phyloP scores from a whole-genome alignment of 1,139 yeast genomes.

The Geotrichum siamense region DNA sequence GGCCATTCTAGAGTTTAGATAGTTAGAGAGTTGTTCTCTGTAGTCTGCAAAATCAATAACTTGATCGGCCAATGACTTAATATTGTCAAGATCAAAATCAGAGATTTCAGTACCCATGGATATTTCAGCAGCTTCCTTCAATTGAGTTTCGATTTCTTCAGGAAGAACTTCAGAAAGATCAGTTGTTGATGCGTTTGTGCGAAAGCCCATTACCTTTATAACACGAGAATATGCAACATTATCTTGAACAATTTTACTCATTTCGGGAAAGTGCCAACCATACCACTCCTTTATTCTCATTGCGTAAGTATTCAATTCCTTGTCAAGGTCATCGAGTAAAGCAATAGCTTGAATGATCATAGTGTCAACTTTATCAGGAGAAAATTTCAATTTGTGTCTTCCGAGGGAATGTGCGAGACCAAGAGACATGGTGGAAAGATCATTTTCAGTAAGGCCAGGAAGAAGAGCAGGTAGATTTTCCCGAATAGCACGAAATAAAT shows the following conservation, averaged over 20 bases:
- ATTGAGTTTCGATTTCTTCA: constrained; percentile 50
- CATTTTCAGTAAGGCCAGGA: constrained; percentile 84
- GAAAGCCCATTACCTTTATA: constrained; percentile 86
- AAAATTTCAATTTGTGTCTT: constrained; percentile 93
- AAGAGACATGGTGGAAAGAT: constrained; percentile 86
- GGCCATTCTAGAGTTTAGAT: constrained; percentile 91
- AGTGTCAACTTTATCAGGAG: constrained; percentile 96
- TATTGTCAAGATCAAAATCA: constrained; percentile 86
- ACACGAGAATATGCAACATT: constrained; percentile 63
- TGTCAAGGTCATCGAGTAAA: constrained; percentile 89
- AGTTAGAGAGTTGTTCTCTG: constrained; percentile 80
- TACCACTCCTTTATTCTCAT: constrained; percentile 99
- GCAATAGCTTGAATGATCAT: constrained; percentile 99
- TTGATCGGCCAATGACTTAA: constrained; percentile 85
- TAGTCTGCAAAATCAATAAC: constrained; percentile 90
- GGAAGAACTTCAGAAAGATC: constrained; percentile 90
- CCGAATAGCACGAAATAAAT: constrained; percentile 89
- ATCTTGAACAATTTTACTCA: constrained; percentile 91
- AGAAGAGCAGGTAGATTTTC: constrained; percentile 88
- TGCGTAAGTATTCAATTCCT: constrained; percentile 94
- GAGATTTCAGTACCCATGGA: constrained; percentile 99
- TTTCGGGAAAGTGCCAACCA: constrained; percentile 99
- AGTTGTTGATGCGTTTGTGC: constrained; percentile 82
- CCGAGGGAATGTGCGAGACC: constrained; percentile 93
- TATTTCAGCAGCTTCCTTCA: constrained; percentile 80